Base-by-base conservation (phyloP, 75 land plant species). In the Cryptomeria japonica region DNA sequence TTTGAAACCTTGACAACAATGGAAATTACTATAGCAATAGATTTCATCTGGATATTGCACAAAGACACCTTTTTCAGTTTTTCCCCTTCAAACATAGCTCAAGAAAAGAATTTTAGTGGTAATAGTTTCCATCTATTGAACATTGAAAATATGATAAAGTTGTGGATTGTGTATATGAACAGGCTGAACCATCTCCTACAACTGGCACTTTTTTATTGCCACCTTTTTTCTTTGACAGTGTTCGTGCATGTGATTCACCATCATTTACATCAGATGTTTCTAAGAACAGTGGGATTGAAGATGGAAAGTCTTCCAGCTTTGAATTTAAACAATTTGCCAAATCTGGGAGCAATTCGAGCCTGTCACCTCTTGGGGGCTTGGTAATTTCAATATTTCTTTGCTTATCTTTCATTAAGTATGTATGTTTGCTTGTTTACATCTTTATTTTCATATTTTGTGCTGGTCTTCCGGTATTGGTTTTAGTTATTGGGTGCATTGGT, bases 171-270 rank as follows among this genome's bases (percentile, higher is more conserved):
- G 37, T 84, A 55, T 31, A 34, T 75, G 8, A 5, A 89, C 92
- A 94, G 96, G 97, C 87, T 44, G 95, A 94, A 85, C 94, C 97
- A n/a, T 95, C 97, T 19, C 97, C 97, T 85, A 95, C 97, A 22
- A 95, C 97, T 49, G 97, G 97, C 22, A 88, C 94, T 32, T 89
- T 93, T 77, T 88, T 32, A n/a, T 85, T 89, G 47, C 86, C 90
- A 70, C 86, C 91, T 18, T 42, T 89, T 39, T 46, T 89, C 55
- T 86, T 89, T 68, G 88, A 56, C 10, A 42, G 78, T 80, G 88
- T 36, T 53, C 87, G 44, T 79, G 88, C 58, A 22, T 88, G 73
- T 18, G 58, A 64, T 18, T 46, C 86, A 44, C 87, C 86, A 32
- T 80, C 91, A 19, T 86, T 89, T 55, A 68, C 85, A 79, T 88